A percentile compares a stretch with the other conserved stretches of the same genome.
phyloP scores from a whole-genome alignment of 78 protist species.

The Planoprotostelium fungivorum region DNA sequence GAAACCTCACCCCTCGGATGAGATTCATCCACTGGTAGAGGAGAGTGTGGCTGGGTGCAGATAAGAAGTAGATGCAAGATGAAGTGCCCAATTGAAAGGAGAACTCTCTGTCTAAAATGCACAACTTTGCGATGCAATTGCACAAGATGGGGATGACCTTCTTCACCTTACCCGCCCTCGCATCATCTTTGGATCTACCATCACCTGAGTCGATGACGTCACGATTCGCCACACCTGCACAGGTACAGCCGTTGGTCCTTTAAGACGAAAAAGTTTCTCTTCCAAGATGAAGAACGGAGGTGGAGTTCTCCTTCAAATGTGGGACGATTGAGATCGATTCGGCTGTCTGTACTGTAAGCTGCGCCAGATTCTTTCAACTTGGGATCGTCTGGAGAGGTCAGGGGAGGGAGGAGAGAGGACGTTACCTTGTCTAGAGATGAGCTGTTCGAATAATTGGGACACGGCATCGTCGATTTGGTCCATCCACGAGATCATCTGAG shows the following conservation, averaged over 20 bases:
- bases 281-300: conserved; percentile 28
- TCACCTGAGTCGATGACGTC: conserved; percentile 3
- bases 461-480: conserved; percentile 48
- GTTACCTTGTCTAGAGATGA: conserved; percentile 17
- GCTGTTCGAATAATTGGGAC: conserved; percentile 34
- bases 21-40: conserved; percentile 47
- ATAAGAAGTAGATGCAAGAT: conserved; percentile 36
- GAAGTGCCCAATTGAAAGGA: conserved; percentile 60
- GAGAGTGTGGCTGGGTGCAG: conserved; percentile 10
- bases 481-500: conserved; percentile 47
- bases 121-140: conserved; percentile 35
- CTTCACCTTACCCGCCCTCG: conserved; percentile 39
- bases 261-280: conserved; percentile 27
- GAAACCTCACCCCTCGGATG: conserved; percentile 14
- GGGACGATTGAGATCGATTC: conserved; percentile 15
- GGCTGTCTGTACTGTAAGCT: conserved; percentile 12
- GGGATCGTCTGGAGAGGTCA: conserved; percentile 7
- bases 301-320: conserved; percentile 5
- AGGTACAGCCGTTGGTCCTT: conserved; percentile 27
- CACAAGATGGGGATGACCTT: conserved; percentile 24
- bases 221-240: background rate
- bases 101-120: conserved; percentile 25
- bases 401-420: conserved; percentile 9
- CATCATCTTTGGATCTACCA: background rate
- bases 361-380: too few relatives aligned